Base-by-base conservation (phyloP, 495 filamentous ascomycete genomes). In the Massariosphaeria phaeospora region DNA sequence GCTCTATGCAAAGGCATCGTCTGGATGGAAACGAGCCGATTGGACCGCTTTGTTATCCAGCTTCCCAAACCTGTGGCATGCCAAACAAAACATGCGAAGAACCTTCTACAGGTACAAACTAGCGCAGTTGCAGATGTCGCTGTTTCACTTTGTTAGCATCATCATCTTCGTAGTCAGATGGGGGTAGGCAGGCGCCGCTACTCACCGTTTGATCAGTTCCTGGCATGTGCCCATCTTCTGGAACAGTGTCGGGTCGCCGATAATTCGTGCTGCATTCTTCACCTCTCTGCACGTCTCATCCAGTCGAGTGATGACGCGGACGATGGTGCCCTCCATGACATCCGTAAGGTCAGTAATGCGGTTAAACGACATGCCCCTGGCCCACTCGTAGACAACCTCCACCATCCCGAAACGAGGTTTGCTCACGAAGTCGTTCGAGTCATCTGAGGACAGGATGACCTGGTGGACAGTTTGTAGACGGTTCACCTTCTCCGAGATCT, bases 381-480 rank as follows among this genome's bases (percentile, higher is more conserved):
- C 94, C 93, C 93, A 98, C 72, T 98, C 93, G 67, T 97, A 96
- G 13, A 98, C 93, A 0, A 98, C 94, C 69, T 98, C 94, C 63
- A 94, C 88, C 41, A 98, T 78, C 0, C 91, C 91, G 66, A 98
- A 98, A 12, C 90, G 79, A 8, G 89, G 88, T 35, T 83, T 75
- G 58, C 80, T 88, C 38, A 86, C 87, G 62, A 96, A 97, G 68
- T 98, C 90, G 66, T 91, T 95, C 51, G 80, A 82, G 62, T 96
- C 90, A 41, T 96, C 94, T 39, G 82, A 78, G 11, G 85, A 85
- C 52, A 95, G 82, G 60, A 95, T 88, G 15, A 98, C 89, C 71
- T 97, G 93, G 67, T 93, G 86, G 48, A 83, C 70, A 25, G 84
- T 85, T 72, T 98, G 93, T 48, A 87, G 82, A 27, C 80, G 76